Evolutionary conservation across 2,329 filamentous ascomycete species (phyloP), one percentile per base, ranked within the genome.

Genomic region (Aspergillus sp.): DNA sequence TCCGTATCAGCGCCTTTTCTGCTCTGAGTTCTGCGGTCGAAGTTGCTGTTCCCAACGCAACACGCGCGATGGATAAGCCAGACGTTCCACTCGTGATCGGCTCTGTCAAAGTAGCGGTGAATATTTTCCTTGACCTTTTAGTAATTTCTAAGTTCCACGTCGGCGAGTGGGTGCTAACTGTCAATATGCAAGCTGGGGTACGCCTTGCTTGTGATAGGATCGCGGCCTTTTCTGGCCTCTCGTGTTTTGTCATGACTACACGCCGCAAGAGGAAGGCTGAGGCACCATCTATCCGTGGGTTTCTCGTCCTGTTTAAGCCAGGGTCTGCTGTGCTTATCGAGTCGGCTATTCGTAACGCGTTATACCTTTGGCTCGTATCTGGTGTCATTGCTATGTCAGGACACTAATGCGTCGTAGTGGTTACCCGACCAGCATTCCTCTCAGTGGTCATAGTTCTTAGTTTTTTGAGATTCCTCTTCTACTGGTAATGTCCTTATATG

Each of bases 301-400:
- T 90, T 0, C 64, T 70, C 1, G 74, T 83, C 0, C 77, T 90
- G 1, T 65, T 81, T 1, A 77, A 78, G 1, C 87, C 88, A 0
- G 87, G 86, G 0, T 54, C 82, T 2, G 75, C 84, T 39, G 87
- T 84, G 0, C 85, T 90, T 43, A 47, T 73, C 6, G 88, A 91
- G 66, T 90, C 87, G 0, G 85, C 84, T 0, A 72, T 90, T 4
- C 79, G 88, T 7, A 91, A 91, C 61, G 80, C 85, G 0, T 76
- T 91, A 0, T 91, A 91, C 59, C 80, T 91, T 0, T 91, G 87
- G 88, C 77, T 91, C 0, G 81, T 91, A 0, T 81, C 76, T 52
- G 84, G 80, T 4, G 88, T 91, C 17, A 81, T 91, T 0, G 74
- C 81, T 0, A 77, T 91, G 58, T 87, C 87, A 0, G 73, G 76